Evolutionary conservation across 495 filamentous ascomycete species (phyloP).

Genomic region (Podospora pseudopauciseta): DNA sequence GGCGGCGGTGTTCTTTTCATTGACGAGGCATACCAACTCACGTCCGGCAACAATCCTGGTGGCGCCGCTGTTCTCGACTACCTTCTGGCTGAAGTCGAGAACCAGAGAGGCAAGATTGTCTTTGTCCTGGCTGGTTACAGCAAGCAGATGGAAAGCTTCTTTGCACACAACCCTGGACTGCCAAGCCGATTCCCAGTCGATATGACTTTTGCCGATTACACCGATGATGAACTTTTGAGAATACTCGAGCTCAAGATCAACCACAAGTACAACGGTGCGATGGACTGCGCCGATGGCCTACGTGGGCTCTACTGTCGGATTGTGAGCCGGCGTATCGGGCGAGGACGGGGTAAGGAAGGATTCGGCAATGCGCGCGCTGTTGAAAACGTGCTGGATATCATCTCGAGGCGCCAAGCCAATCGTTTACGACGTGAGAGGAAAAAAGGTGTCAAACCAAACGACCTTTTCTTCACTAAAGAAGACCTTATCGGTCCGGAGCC

Average conservation of each 20-base stretch:
- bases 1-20: constrained; percentile 73
- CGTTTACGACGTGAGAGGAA: constrained; percentile 44
- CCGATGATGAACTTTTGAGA: constrained; percentile 59
- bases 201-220: constrained; percentile 67
- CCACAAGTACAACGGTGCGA: constrained; percentile 45
- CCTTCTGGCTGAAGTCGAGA: constrained; percentile 72
- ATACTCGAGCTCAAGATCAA: constrained; percentile 52
- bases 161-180: constrained; percentile 72
- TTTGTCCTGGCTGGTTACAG: constrained; percentile 77
- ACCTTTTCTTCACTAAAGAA: constrained; percentile 52
- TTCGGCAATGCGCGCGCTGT: constrained; percentile 72
- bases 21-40: constrained; percentile 75
- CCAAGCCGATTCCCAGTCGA: constrained; percentile 65
- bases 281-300: constrained; percentile 59
- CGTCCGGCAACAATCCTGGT: constrained; percentile 49
- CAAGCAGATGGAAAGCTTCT: constrained; percentile 76
- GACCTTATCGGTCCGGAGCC: constrained; percentile 69
- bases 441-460: constrained; percentile 36
- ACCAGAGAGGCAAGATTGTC: constrained; percentile 67
- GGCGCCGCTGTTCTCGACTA: constrained; percentile 68
- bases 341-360: constrained; percentile 59
- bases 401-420: constrained; percentile 56
- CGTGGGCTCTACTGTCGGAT: constrained; percentile 65
- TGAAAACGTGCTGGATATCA: constrained; percentile 54
- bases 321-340: constrained; percentile 57